Evolutionary conservation across 306 rosid genomes (phyloP).

Genomic region (Spatholobus suberectus): DNA sequence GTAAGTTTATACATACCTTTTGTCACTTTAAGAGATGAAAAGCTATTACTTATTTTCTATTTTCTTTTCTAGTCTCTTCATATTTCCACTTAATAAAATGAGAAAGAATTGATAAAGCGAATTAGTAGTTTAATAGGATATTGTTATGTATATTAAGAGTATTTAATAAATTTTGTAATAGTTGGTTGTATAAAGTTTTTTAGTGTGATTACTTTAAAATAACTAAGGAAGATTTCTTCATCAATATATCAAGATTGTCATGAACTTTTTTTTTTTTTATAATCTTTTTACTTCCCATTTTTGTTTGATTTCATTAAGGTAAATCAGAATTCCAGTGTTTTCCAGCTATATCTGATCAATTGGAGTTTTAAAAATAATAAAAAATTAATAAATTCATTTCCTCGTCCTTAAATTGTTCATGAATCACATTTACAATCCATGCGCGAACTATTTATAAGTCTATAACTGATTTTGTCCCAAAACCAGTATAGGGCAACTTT

Average conservation of each 20-base stretch:
- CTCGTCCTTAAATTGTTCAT: background rate
- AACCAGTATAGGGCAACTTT: background rate
- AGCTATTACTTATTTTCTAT: background rate
- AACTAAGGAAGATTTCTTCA: background rate
- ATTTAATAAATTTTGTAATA: background rate
- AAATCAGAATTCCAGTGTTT: background rate
- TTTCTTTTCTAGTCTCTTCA: background rate
- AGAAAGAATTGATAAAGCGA: background rate
- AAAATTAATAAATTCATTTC: background rate
- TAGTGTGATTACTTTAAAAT: background rate
- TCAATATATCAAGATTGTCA: background rate
- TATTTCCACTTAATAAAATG: background rate
- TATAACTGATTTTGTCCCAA: background rate
- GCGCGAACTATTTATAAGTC: background rate
- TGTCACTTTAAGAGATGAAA: background rate
- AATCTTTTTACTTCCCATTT: background rate
- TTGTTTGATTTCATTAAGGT: background rate
- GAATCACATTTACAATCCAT: background rate
- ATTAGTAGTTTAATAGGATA: background rate
- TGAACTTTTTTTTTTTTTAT: background rate
- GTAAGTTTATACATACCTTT: slow-evolving; percentile 45
- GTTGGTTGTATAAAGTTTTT: background rate
- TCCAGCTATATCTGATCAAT: background rate
- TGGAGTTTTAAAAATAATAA: background rate
- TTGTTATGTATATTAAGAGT: background rate